Conservation (phyloP, 164 flowering plant species). For the Kalanchoe fedtschenkoi region DNA sequence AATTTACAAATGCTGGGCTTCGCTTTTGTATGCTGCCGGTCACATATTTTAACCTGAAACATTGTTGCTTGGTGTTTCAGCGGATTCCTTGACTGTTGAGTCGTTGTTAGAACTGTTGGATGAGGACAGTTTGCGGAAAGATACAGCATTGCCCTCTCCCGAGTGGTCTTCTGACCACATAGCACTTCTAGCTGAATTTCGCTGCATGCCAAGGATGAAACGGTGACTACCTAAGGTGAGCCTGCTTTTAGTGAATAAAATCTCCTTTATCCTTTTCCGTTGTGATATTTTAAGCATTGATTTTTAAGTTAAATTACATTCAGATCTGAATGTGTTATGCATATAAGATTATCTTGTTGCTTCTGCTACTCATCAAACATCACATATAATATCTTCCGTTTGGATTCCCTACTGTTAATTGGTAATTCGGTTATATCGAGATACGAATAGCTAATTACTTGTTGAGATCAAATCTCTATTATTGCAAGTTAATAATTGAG, state of each 20-base stretch:
- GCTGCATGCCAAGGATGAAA: conserved; percentile 71
- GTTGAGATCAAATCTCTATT: too few species aligned
- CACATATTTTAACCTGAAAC: background rate
- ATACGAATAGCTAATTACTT: too few species aligned
- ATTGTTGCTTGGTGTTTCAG: conserved; percentile 30
- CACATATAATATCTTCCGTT: background rate
- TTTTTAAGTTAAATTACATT: too few species aligned
- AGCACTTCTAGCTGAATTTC: conserved; percentile 91
- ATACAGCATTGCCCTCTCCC: conserved; percentile 99
- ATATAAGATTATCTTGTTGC: too few species aligned
- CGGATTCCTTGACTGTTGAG: conserved; percentile 82
- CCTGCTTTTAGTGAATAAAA: background rate
- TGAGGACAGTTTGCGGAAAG: conserved; percentile 89
- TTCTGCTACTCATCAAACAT: too few species aligned
- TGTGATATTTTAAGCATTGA: too few species aligned
- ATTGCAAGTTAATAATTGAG: too few species aligned
- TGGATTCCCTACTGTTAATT: background rate
- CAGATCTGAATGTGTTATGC: too few species aligned
- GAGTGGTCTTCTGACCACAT: conserved; percentile 99
- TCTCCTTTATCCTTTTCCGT: background rate
- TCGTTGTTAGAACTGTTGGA: conserved; percentile 90
- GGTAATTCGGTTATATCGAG: too few species aligned
- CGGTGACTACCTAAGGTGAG: conserved; percentile 32
- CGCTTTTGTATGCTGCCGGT: background rate
- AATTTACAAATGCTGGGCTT: conserved; percentile 2